Percentiles rank a stretch among this genome's conserved stretches.
Conservation (phyloP, 305 asterid genomes). For the Fraxinus ornus region DNA sequence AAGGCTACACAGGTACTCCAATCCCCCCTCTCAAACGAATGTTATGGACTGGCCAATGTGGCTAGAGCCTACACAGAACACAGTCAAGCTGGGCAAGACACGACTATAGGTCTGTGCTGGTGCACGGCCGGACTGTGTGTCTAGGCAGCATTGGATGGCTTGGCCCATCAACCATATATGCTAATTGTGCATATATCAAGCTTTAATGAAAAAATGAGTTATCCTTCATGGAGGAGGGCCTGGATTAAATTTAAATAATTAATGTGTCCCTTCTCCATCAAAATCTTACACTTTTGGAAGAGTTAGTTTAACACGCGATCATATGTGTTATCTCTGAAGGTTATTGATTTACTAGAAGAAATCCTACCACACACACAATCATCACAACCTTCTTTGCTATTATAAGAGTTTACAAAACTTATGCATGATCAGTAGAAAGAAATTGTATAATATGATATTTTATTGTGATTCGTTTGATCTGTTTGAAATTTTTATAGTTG, state of each 20-base stretch:
- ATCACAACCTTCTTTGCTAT: too few relatives aligned
- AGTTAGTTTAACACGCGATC: background rate
- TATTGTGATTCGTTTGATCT: background rate
- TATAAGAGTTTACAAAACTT: too few relatives aligned
- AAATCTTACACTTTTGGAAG: background rate
- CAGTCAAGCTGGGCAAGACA: background rate
- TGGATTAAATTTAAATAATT: background rate
- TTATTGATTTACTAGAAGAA: background rate
- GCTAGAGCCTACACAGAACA: background rate
- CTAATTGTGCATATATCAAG: background rate
- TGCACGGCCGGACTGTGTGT: background rate
- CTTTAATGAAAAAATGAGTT: background rate
- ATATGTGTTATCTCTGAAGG: background rate
- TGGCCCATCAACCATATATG: background rate
- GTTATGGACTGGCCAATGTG: background rate
- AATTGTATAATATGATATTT: too few relatives aligned
- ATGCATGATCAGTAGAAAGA: too few relatives aligned
- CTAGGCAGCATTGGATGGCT: background rate
- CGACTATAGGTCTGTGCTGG: background rate
- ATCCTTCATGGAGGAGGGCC: background rate
- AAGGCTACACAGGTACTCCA: conserved; percentile 66
- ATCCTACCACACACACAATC: too few relatives aligned
- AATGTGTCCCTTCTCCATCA: background rate
- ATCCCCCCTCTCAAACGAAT: background rate
- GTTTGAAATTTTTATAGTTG: background rate